These are phyloP conservation scores for Lichtheimia ramosa DNA, from an alignment of 371 early-diverging fungal species.

Conservation along the genomic window DNA sequence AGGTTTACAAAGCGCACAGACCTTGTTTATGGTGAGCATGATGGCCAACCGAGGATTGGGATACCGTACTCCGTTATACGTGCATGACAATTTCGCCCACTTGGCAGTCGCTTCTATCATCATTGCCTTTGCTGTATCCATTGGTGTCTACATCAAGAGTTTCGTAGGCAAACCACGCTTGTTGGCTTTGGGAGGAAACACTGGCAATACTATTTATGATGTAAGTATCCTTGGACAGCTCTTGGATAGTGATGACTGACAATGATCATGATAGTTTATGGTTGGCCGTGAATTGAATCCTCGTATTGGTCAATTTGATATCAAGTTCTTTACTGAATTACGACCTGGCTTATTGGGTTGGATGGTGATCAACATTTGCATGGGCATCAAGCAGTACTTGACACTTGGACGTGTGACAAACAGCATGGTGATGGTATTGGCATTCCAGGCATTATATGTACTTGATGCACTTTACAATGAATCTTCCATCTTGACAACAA, in stretches of 20 bases:
- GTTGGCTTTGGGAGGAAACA: constrained; percentile 88
- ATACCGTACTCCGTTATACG: constrained; percentile 57
- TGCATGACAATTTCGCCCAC: constrained; percentile 71
- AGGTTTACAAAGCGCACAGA: constrained; percentile 43
- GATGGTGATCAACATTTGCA: constrained; percentile 73
- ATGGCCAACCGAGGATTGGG: constrained; percentile 39
- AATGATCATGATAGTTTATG: constrained; percentile 52
- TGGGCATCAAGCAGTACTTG: constrained; percentile 78
- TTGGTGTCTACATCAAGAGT: constrained; percentile 74
- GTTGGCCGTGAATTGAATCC: constrained; percentile 90
- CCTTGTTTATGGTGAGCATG: constrained; percentile 60
- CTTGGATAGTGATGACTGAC: no score
- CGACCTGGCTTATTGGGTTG: constrained; percentile 88
- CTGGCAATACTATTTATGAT: constrained; percentile 87
- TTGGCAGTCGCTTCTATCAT: constrained; percentile 69
- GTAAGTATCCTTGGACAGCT: constrained; percentile 28
- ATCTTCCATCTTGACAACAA: constrained; percentile 84
- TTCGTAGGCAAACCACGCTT: constrained; percentile 64
- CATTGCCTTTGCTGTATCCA: constrained; percentile 63
- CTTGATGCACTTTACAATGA: constrained; percentile 83
- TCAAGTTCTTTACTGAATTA: constrained; percentile 92
- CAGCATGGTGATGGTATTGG: constrained; percentile 72
- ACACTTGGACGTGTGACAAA: constrained; percentile 69
- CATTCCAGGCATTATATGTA: constrained; percentile 83
- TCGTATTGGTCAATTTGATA: constrained; percentile 77